Evolutionary conservation across 352 stramenopile species (phyloP).

Genomic region (Phytophthora tubulina): DNA sequence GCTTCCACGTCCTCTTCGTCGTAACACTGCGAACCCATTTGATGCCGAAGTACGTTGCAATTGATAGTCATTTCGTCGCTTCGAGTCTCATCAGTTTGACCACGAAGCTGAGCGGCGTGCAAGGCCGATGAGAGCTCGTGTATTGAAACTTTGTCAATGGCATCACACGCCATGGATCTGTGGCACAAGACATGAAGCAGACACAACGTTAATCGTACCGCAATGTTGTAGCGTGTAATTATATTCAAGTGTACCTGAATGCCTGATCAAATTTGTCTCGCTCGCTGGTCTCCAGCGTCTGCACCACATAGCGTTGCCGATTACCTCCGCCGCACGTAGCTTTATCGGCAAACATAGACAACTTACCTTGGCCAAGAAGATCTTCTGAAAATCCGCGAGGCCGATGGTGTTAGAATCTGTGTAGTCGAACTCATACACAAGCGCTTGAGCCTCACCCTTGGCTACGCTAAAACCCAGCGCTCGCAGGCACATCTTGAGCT

Average conservation of each 20-base stretch:
- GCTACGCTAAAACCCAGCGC: conserved; percentile 41
- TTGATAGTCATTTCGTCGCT: conserved; percentile 17
- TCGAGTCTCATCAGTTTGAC: not conserved
- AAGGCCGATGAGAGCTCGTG: conserved; percentile 22
- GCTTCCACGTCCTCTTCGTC: conserved; percentile 23
- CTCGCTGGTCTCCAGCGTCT: conserved; percentile 40
- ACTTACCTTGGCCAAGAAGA: conserved; percentile 56
- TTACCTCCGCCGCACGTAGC: not conserved
- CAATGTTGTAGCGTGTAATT: not conserved
- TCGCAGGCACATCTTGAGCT: conserved; percentile 48
- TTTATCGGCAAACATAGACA: not conserved
- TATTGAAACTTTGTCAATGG: conserved; percentile 24
- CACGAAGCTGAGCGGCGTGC: not conserved
- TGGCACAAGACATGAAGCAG: conserved; percentile 1
- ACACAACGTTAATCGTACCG: not conserved
- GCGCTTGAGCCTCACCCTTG: conserved; percentile 33
- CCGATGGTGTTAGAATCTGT: conserved; percentile 39
- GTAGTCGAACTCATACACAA: conserved; percentile 65
- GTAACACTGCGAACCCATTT: conserved; percentile 43
- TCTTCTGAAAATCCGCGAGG: conserved; percentile 51
- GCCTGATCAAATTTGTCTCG: conserved; percentile 39
- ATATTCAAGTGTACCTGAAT: conserved; percentile 35
- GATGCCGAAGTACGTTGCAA: conserved; percentile 22
- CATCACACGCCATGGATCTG: conserved; percentile 30
- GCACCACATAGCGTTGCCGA: not conserved